Conservation (phyloP, 129 eudicot genomes). For the Kitagawia praeruptora region DNA sequence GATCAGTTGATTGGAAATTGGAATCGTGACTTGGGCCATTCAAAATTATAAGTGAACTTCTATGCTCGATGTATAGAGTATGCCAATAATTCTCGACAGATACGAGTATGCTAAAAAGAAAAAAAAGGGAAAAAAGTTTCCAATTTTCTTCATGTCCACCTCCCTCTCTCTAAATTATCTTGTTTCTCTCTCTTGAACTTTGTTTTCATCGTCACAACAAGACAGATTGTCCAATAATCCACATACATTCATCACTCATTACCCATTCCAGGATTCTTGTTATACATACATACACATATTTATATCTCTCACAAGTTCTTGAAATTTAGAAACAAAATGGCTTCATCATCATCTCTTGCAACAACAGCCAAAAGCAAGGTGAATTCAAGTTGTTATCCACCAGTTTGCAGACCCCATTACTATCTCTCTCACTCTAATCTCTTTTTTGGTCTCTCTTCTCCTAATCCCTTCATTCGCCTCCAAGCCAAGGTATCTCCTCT, state of each 20-base stretch:
- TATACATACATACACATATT: neutral
- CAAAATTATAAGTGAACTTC: no score
- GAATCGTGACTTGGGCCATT: no score
- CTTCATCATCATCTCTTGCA: conserved; percentile 9
- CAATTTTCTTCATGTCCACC: neutral
- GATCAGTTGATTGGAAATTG: no score
- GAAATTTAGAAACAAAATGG: neutral
- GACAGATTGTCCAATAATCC: neutral
- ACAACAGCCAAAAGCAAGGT: conserved; percentile 18
- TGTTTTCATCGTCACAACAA: neutral
- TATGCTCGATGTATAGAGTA: no score
- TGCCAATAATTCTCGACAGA: no score
- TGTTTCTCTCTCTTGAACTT: conserved; percentile 1
- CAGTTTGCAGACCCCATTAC: conserved; percentile 13
- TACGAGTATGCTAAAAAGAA: no score
- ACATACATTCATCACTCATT: neutral
- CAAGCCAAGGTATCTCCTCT: conserved; percentile 24
- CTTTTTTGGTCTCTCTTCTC: conserved; percentile 28
- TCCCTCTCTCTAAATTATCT: conserved; percentile 1
- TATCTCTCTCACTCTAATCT: conserved; percentile 24
- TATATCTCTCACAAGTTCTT: neutral
- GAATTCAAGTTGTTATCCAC: conserved; percentile 21
- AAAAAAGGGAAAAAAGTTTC: neutral
- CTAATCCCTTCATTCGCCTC: conserved; percentile 27
- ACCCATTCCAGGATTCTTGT: neutral